Evolutionary conservation across 2,329 filamentous ascomycete species (phyloP), one percentile per base, ranked within the genome.

Genomic region (Dactylellina leptospora): DNA sequence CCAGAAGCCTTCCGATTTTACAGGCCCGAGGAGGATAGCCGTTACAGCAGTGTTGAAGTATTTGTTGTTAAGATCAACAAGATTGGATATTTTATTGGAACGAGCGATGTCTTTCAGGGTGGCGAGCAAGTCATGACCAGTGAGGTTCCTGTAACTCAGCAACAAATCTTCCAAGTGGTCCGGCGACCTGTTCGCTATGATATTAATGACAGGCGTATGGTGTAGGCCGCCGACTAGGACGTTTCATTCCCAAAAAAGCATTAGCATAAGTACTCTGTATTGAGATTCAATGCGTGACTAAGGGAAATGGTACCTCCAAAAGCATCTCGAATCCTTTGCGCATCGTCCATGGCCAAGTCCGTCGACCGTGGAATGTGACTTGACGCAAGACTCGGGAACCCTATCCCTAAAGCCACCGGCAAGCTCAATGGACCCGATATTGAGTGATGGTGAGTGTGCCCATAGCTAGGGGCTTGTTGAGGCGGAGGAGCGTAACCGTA

Each of bases 41-140:
- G 93, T 82, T 2, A 97, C 83, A 0, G 87, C 90, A n/a, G 86
- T 85, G 74, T 89, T 85, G 77, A 96, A 89, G 80, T 90, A 88
- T 20, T 64, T 72, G 38, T 28, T 64, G 23, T 64, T 64, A 11
- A 18, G 40, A 30, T 87, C 84, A 0, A 90, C 92, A 80, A 97
- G 93, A 30, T 85, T 88, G 78, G 90, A 85, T 72, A 97, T 84
- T 76, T 96, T 92, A 13, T 85, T 84, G 75, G 48, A 16, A 20
- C 61, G 69, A 11, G 69, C 51, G 25, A 47, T 56, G 6, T 62
- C 69, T 33, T 58, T 68, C 5, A 68, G 59, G 10, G 60, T 73
- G 5, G 54, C 53, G 13, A 68, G 44, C 3, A 68, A 48, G 20
- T 73, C 61, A 51, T 73, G 69, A 22, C 56, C 55, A 40, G 69